Base-by-base conservation (phyloP, 1,139 yeast genomes). In the Candida mesenterica region DNA sequence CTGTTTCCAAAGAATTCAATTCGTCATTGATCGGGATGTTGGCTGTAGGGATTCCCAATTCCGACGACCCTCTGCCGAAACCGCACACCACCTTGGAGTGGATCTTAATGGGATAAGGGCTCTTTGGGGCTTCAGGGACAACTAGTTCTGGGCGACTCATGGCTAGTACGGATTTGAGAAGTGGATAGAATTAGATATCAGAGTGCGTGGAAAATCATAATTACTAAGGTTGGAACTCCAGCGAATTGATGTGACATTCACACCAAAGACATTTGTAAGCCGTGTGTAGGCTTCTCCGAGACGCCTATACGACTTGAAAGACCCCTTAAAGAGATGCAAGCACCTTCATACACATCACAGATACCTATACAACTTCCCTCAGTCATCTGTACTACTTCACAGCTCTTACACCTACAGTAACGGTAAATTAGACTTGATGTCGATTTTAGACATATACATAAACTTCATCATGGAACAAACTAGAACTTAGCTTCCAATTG, bases 31-130 rank as follows among this genome's bases (percentile, higher is more conserved):
- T 73, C 1, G 90, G 88, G 16, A 90, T 77, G 53, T 92, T 92
- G 13, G 97, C 98, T 0, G 98, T 92, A 3, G 98, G 98, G 37
- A 89, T 85, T 0, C 97, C 97, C 32, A 94, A 69, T 50, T 89
- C 96, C 0, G 94, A 62, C 0, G 96, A 87, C 1, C 99, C 99
- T 41, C 99, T 74, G 4, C 98, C 99, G 61, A 87, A 92, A 0
- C 99, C 98, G 28, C 92, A 75, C 15, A 86, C 75, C 25, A 94
- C 79, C 24, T 68, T 65, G 5, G 88, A 64, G 36, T 61, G 59
- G 7, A 50, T 58, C 8, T 77, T 72, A 2, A 88, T 65, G 0
- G 98, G 97, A 50, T 57, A 90, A 6, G 95, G 96, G 0, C 57
- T 30, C 5, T 32, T 30, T 1, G 87, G 85, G 0, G 48, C 32